Percentiles rank a stretch among this genome's conserved stretches.
phyloP scores from a whole-genome alignment of 169 alveolate genomes.

The Plasmodium fragile region DNA sequence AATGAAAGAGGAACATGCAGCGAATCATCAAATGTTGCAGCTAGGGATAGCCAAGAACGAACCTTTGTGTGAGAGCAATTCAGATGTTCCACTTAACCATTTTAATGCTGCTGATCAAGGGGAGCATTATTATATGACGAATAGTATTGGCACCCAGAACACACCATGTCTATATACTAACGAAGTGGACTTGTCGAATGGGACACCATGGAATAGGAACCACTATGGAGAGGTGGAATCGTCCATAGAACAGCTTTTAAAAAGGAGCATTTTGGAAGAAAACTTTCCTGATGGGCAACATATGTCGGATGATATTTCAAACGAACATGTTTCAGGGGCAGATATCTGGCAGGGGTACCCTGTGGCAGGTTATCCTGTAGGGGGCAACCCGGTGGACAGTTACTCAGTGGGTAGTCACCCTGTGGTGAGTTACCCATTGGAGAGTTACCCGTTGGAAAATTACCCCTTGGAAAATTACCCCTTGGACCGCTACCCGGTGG shows the following conservation, averaged over 20 bases:
- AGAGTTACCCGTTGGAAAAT: not conserved
- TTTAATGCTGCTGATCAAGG: not conserved
- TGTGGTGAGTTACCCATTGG: not conserved
- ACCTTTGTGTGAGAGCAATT: not conserved
- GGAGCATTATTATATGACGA: not conserved
- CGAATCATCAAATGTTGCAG: not conserved
- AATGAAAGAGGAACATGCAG: not conserved
- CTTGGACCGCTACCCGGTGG: not conserved
- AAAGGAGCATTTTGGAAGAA: not conserved
- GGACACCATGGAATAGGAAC: not conserved
- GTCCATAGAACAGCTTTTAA: not conserved
- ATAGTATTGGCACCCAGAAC: not conserved
- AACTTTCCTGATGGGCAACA: not conserved
- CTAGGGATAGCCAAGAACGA: not conserved
- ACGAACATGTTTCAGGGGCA: not conserved
- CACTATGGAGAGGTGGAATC: not conserved
- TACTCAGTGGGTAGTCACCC: not conserved
- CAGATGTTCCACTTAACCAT: not conserved
- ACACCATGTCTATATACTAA: not conserved
- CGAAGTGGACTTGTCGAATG: not conserved
- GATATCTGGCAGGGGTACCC: not conserved
- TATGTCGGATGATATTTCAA: not conserved
- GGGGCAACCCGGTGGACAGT: not conserved
- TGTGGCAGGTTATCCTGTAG: not conserved
- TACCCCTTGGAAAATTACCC: not conserved